These are phyloP conservation scores for Plantago ovata DNA, from an alignment of 257 asterid species.

Conservation along the genomic window DNA sequence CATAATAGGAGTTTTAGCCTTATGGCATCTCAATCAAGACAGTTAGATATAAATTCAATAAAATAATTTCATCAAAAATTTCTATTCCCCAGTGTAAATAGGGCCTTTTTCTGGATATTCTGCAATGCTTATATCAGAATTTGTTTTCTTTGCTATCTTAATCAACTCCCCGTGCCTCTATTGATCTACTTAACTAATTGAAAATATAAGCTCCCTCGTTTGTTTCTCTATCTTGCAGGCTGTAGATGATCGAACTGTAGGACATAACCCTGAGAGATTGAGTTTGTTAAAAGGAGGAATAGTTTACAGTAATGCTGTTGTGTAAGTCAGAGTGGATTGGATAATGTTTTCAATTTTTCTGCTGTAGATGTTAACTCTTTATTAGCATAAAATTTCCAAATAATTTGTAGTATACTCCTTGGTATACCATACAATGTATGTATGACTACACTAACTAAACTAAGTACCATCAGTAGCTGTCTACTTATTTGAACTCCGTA, in stretches of 20 bases:
- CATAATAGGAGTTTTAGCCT: not conserved
- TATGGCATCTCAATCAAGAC: not conserved
- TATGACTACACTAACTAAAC: not conserved
- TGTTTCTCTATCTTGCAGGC: constrained; percentile 54
- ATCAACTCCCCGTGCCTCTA: not conserved
- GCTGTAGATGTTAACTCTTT: constrained; percentile 8
- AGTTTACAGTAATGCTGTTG: constrained; percentile 81
- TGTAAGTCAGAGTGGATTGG: constrained; percentile 45
- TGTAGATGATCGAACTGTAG: constrained; percentile 79
- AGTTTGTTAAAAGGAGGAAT: constrained; percentile 92
- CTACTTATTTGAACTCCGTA: constrained; percentile 3
- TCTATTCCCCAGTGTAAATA: too few relatives aligned
- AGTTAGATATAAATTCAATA: too few relatives aligned
- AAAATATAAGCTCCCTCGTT: constrained; percentile 4
- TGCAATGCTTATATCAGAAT: too few relatives aligned
- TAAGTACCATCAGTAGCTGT: constrained; percentile 4
- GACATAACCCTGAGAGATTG: constrained; percentile 92
- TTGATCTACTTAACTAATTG: not conserved
- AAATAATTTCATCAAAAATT: too few relatives aligned
- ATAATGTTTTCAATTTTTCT: constrained; percentile 12
- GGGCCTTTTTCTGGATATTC: too few relatives aligned
- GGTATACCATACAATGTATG: not conserved
- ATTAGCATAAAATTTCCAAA: not conserved
- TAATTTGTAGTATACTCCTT: constrained; percentile 1
- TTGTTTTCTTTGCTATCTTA: too few relatives aligned